Evolutionary conservation across 768 basidiomycete species (phyloP).

Genomic region (Mycena albidolilacea): DNA sequence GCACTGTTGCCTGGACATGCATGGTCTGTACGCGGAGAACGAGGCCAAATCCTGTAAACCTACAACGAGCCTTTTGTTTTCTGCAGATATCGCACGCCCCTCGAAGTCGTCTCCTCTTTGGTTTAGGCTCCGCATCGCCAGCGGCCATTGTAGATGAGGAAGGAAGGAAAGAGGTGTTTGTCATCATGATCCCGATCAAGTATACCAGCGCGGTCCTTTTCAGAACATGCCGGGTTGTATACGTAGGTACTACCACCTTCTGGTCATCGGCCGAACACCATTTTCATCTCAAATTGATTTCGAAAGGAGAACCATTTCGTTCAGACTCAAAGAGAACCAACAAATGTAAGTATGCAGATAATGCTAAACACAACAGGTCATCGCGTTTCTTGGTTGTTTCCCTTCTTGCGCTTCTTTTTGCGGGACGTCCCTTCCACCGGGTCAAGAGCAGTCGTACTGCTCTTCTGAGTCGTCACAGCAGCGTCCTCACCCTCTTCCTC

Average conservation of each 20-base stretch:
- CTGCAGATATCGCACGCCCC: conserved; percentile 76
- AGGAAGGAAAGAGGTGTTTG: too few species aligned
- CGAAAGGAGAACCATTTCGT: not conserved
- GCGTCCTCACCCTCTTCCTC: conserved; percentile 37
- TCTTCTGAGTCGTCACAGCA: not conserved
- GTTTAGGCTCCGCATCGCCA: conserved; percentile 14
- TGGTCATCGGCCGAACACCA: too few species aligned
- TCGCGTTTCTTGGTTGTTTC: conserved; percentile 25
- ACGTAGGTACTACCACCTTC: too few species aligned
- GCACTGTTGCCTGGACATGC: conserved; percentile 58
- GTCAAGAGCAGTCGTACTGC: not conserved
- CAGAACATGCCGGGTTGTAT: too few species aligned
- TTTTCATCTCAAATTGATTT: too few species aligned
- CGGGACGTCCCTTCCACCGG: conserved; percentile 38
- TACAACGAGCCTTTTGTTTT: conserved; percentile 75
- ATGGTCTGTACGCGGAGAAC: not conserved
- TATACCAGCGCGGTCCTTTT: too few species aligned
- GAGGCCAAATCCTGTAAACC: conserved; percentile 38
- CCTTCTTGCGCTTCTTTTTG: conserved; percentile 51
- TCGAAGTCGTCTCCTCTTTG: conserved; percentile 67
- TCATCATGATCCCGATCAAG: too few species aligned
- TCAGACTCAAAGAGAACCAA: not conserved
- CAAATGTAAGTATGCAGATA: not conserved
- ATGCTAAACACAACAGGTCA: not conserved
- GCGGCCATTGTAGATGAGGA: not conserved